phyloP scores from a whole-genome alignment of 345 rosid species.

The Eucalyptus tenuipes region DNA sequence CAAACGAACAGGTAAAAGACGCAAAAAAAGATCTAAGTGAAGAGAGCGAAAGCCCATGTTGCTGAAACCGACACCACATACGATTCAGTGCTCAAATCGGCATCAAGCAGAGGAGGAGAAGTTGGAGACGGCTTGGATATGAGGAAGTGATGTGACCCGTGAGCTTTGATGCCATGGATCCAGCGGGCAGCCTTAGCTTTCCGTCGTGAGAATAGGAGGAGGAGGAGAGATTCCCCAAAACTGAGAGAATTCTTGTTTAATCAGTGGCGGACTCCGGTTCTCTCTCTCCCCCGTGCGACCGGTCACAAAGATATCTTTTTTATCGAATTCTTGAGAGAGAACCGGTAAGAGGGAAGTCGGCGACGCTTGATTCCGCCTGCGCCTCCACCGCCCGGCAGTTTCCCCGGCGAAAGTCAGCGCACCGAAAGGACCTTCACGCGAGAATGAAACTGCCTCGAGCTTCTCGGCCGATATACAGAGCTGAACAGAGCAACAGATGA shows the following conservation, averaged over 20 bases:
- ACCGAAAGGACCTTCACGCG: background rate
- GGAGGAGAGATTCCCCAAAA: no score
- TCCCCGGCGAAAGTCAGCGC: accelerated
- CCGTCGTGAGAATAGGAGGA: no score
- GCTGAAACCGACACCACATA: background rate
- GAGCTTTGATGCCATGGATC: accelerated
- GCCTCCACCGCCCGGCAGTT: background rate
- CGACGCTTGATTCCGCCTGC: background rate
- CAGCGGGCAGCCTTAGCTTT: no score
- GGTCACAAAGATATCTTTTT: accelerated
- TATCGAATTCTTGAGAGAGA: background rate
- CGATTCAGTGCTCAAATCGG: background rate
- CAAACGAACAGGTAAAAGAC: accelerated
- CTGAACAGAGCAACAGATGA: background rate
- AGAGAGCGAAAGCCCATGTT: accelerated
- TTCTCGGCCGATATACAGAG: background rate
- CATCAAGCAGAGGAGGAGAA: no score
- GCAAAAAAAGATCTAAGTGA: accelerated
- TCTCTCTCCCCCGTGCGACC: background rate
- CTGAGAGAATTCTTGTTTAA: background rate
- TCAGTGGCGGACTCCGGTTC: background rate
- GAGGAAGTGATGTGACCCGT: no score
- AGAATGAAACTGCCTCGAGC: background rate
- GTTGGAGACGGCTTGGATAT: accelerated
- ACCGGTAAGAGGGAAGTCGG: background rate